A percentile compares a stretch with the other conserved stretches of the same genome.
Conservation (phyloP, 495 filamentous ascomycete genomes). For the Hypoxylon fragiforme region DNA sequence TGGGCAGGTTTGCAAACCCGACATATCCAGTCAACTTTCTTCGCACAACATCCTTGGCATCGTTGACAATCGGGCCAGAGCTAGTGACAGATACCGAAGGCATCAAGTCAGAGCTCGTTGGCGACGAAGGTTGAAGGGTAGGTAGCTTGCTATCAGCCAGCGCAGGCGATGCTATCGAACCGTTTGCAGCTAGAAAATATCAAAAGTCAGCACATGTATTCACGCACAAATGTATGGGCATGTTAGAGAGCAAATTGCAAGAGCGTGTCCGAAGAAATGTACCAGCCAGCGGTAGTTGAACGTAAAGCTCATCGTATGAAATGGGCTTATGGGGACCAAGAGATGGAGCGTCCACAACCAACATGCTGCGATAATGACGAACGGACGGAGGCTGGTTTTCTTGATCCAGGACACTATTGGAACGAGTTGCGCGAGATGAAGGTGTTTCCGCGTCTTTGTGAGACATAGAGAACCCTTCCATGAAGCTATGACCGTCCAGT, state of each 20-base stretch:
- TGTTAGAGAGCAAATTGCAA: conserved; percentile 28
- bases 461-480: conserved; percentile 31
- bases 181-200: conserved; percentile 52
- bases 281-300: conserved; percentile 39
- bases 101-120: conserved; percentile 77
- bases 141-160: conserved; percentile 53
- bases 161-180: conserved; percentile 65
- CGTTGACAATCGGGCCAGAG: conserved; percentile 56
- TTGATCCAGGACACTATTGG: conserved; percentile 43
- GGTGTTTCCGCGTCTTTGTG: conserved; percentile 26
- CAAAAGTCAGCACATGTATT: conserved; percentile 36
- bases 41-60: conserved; percentile 96
- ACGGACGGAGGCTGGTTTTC: conserved; percentile 39
- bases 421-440: conserved; percentile 33
- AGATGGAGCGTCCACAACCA: conserved; percentile 51
- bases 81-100: conserved; percentile 61
- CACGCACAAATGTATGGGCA: conserved; percentile 1
- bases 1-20: conserved; percentile 97
- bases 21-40: conserved; percentile 98
- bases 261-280: conserved; percentile 38
- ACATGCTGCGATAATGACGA: conserved; percentile 52
- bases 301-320: conserved; percentile 52
- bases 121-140: conserved; percentile 44
- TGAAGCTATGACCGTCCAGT: conserved; percentile 41
- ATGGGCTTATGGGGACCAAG: conserved; percentile 50